Conservation (phyloP, 345 rosid species). For the Salix caprea region DNA sequence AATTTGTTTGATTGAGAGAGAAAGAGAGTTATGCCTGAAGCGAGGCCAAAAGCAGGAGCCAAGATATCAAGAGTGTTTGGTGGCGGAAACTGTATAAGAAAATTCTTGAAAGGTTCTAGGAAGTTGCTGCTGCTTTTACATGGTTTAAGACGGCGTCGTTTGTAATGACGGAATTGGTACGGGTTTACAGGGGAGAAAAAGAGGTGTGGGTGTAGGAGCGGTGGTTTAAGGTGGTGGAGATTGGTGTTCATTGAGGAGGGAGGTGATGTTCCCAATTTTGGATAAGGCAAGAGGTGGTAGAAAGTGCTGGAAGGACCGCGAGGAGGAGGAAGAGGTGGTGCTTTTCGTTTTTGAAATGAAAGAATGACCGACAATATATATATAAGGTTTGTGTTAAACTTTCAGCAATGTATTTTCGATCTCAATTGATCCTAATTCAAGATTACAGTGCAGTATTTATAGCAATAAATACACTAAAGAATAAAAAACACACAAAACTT, state of each 20-base stretch:
- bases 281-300: not conserved
- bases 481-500: too few species aligned
- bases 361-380: not conserved
- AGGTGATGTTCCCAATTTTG: not conserved
- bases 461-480: too few species aligned
- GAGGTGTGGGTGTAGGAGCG: not conserved
- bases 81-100: slow-evolving; percentile 22
- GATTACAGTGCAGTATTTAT: too few species aligned
- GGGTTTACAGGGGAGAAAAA: slow-evolving; percentile 24
- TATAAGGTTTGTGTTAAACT: too few species aligned
- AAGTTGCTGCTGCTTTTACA: slow-evolving; percentile 9
- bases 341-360: not conserved
- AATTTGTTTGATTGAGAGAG: slow-evolving; percentile 19
- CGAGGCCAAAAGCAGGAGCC: slow-evolving; percentile 52
- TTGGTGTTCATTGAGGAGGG: slow-evolving; percentile 19
- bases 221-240: slow-evolving; percentile 22
- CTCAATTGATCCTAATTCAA: too few species aligned
- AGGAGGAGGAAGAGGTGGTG: not conserved
- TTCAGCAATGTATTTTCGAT: too few species aligned
- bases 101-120: slow-evolving; percentile 39
- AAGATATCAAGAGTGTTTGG: slow-evolving; percentile 39
- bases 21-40: slow-evolving; percentile 55
- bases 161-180: slow-evolving; percentile 37
- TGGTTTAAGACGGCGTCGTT: slow-evolving; percentile 48
- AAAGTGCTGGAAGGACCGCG: not conserved